Evolutionary conservation across 2,329 filamentous ascomycete species (phyloP), one percentile per base, ranked within the genome.

Genomic region (Trichoderma cornu-damae): DNA sequence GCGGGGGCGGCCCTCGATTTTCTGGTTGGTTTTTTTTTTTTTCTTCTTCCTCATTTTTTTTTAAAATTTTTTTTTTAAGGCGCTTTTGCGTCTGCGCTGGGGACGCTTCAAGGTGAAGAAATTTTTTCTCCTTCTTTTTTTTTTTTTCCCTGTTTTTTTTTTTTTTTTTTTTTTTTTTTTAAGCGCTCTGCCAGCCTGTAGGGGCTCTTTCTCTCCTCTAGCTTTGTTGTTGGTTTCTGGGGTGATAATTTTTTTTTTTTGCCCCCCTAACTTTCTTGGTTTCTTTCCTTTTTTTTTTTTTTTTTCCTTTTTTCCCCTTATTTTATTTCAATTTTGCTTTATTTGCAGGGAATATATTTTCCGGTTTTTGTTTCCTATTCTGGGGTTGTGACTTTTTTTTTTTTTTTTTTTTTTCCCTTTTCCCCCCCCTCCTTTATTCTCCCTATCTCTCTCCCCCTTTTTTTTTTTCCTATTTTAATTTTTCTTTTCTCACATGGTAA

Each of bases 401-500:
- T 26, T 40, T 12, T 14, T 5, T 20, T 6, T 11, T 20, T 37
- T 52, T 43, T 22, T 8, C 22, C 30, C 22, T n/a, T 46, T 37
- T 16, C 20, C 22, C 20, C 9, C 30, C 32, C 43, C 12, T 34
- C 38, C n/a, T n/a, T n/a, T n/a, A n/a, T n/a, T n/a, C n/a, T n/a
- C n/a, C n/a, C n/a, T n/a, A n/a, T n/a, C n/a, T n/a, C n/a, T n/a
- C n/a, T n/a, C n/a, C n/a, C n/a, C n/a, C n/a, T n/a, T n/a, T n/a
- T n/a, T n/a, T 12, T 14, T 5, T 20, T 6, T 11, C 38, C 49
- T 52, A 32, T 22, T 8, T 32, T 40, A 34, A 22, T 46, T 37
- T 16, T 30, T 32, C 20, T n/a, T 40, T 42, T 52, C 12, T 34
- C 38, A 12, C 32, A 55, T 55, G 52, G 52, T 55, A 55, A 37